Conservation (phyloP, 495 filamentous ascomycete species). For the Annulohypoxylon bovei region DNA sequence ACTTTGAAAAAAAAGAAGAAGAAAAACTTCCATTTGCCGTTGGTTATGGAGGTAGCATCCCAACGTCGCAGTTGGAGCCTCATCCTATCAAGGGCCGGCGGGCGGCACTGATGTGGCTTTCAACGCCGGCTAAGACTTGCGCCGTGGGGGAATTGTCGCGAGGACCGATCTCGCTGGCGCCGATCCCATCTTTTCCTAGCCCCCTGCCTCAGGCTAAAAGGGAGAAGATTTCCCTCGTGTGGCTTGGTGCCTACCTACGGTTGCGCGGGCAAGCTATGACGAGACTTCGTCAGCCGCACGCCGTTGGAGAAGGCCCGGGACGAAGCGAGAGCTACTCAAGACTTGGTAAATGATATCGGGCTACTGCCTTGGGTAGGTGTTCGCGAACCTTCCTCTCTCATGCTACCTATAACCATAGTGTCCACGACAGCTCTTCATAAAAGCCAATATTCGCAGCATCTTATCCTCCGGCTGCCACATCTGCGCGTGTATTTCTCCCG, state of each 20-base stretch:
- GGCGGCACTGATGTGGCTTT: not conserved
- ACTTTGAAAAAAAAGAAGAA: constrained; percentile 4
- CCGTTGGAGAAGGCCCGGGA: not conserved
- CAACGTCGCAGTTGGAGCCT: constrained; percentile 19
- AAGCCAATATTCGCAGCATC: not conserved
- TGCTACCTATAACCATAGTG: too few relatives aligned
- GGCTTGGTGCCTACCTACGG: constrained; percentile 7
- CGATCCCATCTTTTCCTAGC: constrained; percentile 14
- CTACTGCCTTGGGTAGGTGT: not conserved
- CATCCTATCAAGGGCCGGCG: constrained; percentile 3
- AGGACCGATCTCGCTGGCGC: constrained; percentile 13
- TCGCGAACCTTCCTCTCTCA: not conserved
- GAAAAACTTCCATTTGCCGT: not conserved
- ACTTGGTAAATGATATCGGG: not conserved
- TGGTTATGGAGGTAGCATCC: not conserved
- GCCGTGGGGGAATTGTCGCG: not conserved
- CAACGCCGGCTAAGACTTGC: constrained; percentile 3
- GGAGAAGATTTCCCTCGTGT: constrained; percentile 2
- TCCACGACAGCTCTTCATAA: constrained; percentile 2
- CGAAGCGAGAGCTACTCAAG: not conserved
- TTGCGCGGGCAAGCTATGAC: not conserved
- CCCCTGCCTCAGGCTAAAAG: constrained; percentile 30
- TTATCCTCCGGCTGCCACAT: not conserved
- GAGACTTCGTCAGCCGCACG: not conserved
- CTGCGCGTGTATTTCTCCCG: not conserved